These are phyloP conservation scores for Waitea zeae DNA, from an alignment of 1,284 basidiomycete species.

Conservation along the genomic window DNA sequence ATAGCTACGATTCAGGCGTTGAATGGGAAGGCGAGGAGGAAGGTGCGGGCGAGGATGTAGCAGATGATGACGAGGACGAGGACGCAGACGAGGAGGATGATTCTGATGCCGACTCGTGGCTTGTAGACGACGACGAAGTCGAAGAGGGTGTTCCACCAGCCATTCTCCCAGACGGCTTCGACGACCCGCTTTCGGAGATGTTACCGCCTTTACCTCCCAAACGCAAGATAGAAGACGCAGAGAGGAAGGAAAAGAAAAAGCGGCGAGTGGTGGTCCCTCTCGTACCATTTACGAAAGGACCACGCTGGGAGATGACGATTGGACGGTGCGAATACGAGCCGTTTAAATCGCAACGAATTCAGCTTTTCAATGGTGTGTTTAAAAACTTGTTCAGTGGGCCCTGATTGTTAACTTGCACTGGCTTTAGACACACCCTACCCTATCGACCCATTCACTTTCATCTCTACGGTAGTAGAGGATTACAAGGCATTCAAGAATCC, in stretches of 20 bases:
- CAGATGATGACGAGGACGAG: slow-evolving; percentile 43
- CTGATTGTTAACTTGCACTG: background rate
- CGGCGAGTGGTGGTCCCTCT: slow-evolving; percentile 59
- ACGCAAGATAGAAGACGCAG: slow-evolving; percentile 30
- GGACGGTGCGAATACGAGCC: slow-evolving; percentile 43
- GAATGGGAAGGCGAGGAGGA: slow-evolving; percentile 74
- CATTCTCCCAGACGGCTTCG: slow-evolving; percentile 20
- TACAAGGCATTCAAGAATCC: background rate
- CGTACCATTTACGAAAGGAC: slow-evolving; percentile 62
- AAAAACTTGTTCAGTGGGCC: background rate
- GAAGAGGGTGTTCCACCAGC: slow-evolving; percentile 24
- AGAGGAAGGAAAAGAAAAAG: slow-evolving; percentile 37
- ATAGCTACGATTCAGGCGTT: slow-evolving; percentile 70
- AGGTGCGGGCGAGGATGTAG: slow-evolving; percentile 60
- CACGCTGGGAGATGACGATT: slow-evolving; percentile 50
- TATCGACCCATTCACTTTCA: slow-evolving; percentile 63
- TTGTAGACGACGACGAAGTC: slow-evolving; percentile 60
- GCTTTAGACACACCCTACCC: slow-evolving; percentile 49
- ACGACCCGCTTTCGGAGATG: slow-evolving; percentile 17
- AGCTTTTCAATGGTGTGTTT: slow-evolving; percentile 61
- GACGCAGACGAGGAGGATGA: slow-evolving; percentile 42
- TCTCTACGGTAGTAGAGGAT: slow-evolving; percentile 21
- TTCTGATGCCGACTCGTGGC: slow-evolving; percentile 61
- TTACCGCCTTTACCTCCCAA: slow-evolving; percentile 23
- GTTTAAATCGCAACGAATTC: slow-evolving; percentile 54